phyloP scores from a whole-genome alignment of 2,329 filamentous ascomycete genomes.

The Penicillium brevicompactum region DNA sequence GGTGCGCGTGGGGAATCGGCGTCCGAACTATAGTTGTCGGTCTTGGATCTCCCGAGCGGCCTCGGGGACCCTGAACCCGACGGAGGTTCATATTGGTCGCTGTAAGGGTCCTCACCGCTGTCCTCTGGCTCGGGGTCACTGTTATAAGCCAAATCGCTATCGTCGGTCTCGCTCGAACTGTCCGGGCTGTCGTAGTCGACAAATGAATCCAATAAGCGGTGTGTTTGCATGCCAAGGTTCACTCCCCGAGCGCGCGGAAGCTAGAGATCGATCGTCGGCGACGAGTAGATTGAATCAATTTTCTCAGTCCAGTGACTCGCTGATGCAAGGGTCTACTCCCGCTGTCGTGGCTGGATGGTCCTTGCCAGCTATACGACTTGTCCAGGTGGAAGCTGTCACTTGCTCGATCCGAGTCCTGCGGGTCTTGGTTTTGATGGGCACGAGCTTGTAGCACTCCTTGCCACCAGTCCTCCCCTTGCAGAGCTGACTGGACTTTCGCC shows the following conservation, averaged over 20 bases:
- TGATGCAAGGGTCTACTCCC: conserved; percentile 45
- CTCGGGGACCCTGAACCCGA: conserved; percentile 4
- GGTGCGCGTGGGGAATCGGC: conserved; percentile 9
- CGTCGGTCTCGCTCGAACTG: conserved; percentile 50
- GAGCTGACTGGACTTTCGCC: conserved; percentile 63
- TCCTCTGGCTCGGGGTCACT: conserved; percentile 39
- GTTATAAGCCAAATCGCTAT: conserved; percentile 43
- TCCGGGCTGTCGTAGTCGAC: conserved; percentile 53
- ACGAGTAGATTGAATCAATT: conserved; percentile 64
- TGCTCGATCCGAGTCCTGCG: conserved; percentile 16
- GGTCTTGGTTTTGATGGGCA: conserved; percentile 11
- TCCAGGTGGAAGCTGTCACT: conserved; percentile 38
- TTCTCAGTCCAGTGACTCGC: conserved; percentile 61
- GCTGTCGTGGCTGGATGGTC: conserved; percentile 54
- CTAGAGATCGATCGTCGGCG: conserved; percentile 52
- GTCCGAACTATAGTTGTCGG: conserved; percentile 15
- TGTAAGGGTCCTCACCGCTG: conserved; percentile 10
- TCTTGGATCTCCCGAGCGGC: conserved; percentile 6
- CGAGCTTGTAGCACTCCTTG: conserved; percentile 48
- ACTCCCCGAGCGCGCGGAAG: conserved; percentile 58
- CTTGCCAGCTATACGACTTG: conserved; percentile 53
- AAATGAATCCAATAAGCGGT: conserved; percentile 66
- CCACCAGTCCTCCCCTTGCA: conserved; percentile 82
- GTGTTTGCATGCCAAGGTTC: conserved; percentile 74
- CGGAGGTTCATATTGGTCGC: conserved; percentile 4